Base-by-base conservation (phyloP, 1,284 basidiomycete genomes). In the Porodaedalea pini region DNA sequence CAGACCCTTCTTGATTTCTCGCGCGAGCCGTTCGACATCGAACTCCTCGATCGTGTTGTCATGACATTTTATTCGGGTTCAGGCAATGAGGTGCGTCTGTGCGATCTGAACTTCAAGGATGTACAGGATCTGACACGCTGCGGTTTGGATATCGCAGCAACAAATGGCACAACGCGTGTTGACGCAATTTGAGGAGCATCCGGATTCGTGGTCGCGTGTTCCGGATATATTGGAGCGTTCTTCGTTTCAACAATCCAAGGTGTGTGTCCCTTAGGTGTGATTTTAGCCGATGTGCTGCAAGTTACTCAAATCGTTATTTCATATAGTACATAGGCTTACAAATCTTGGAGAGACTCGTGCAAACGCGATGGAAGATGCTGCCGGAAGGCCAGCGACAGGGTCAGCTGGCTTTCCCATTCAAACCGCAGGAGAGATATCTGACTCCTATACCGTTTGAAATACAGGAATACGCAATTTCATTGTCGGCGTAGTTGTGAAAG, bases 171-270 rank as follows among this genome's bases (percentile, higher is more conserved):
- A 96, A 71, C 86, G 89, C 69, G 80, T 92, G 58, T 81, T 98
- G 63, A 95, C 94, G 8, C 94, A 97, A 71, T 92, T 99, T 69
- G 94, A 99, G 73, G 97, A 99, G 64, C 83, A 94, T 72, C 91
- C 93, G n/a, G 97, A 99, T 61, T 87, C 94, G 47, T 99, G 97
- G 97, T 95, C 96, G 64, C 84, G 93, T 69, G 97, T 99, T 1
- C 97, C 97, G 32, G 89, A 90, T 61, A 91, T 99, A 66, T 79
- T 99, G 57, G 94, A 98, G 70, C 80, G 81, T 59, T 92, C 93
- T 8, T 78, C 79, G 21, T 94, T 88, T 70, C 83, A 89, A 37
- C 96, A 98, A 72, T 88, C 95, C 43, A 99, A 99, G 81, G 94
- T 92, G 49, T 51, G 77, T 61, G 25, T 37, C 29, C 36, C 21